Evolutionary conservation across 345 rosid species (phyloP).

Genomic region (Arabidopsis suecica): DNA sequence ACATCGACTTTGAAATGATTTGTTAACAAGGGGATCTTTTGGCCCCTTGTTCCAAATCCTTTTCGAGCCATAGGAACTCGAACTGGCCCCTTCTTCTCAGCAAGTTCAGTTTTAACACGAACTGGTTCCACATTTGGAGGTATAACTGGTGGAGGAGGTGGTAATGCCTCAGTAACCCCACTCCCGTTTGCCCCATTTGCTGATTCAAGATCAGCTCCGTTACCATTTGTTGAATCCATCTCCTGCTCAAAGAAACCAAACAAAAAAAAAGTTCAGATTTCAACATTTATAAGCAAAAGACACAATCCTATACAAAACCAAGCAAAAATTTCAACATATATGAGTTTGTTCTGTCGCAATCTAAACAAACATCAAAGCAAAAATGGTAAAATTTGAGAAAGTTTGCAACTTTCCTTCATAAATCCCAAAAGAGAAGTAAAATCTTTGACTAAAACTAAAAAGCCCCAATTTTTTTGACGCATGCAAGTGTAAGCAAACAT

Average conservation of each 20-base stretch:
- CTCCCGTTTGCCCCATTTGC: constrained; percentile 45
- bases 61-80: constrained; percentile 68
- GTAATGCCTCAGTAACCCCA: constrained; percentile 53
- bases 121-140: constrained; percentile 72
- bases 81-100: constrained; percentile 54
- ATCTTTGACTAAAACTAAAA: neutral
- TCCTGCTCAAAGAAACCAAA: constrained; percentile 38
- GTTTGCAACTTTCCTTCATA: neutral
- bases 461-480: neutral
- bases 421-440: neutral
- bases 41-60: constrained; percentile 77
- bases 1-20: constrained; percentile 87
- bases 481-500: constrained; percentile 35
- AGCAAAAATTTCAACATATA: neutral
- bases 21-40: constrained; percentile 62
- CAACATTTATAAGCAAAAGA: neutral
- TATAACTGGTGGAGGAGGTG: constrained; percentile 73
- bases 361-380: neutral
- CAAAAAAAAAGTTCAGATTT: neutral
- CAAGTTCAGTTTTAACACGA: constrained; percentile 47
- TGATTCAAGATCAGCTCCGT: constrained; percentile 52
- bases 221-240: constrained; percentile 55
- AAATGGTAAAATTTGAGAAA: neutral
- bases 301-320: neutral
- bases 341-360: neutral